Base-by-base conservation (phyloP, 208 protist species). In the Leishmania tarentolae region DNA sequence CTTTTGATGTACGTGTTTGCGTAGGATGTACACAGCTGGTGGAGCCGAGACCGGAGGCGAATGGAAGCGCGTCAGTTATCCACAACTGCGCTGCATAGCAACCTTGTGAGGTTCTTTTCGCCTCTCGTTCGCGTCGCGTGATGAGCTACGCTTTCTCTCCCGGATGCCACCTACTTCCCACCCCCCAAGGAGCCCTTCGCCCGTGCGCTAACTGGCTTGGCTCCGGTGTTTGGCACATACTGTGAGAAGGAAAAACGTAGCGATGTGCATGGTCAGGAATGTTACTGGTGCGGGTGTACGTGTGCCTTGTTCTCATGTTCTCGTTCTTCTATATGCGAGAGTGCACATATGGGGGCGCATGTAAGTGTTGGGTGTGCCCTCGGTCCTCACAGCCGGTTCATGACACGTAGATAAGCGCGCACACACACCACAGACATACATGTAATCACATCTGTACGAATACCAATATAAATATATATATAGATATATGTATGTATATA, bases 281-380 rank as follows among this genome's bases (percentile, higher is more conserved):
- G 61, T 40, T 40, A 11, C 28, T 68, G 63, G n/a, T 31, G 28
- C 31, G 4, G 61, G 31, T 40, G 31, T 40, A 31, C 31, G n/a
- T 66, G 59, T 37, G n/a, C 28, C 37, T 40, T 57, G 31, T 78
- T 79, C 53, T 80, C 21, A 31, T 28, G 31, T 35, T 77, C 8
- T 65, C 28, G 5, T 66, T 65, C 35, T 28, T 37, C 59, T 52
- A n/a, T 21, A 31, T 1, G 21, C 8, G 69, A 5, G 42, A 19
- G 24, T 21, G 68, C 44, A 24, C 44, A 50, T 73, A 28, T 13
- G 31, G 31, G 61, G 13, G 5, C 61, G 0, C 61, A 68, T 7
- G 28, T 15, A 73, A 52, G 69, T 73, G 19, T 73, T 9, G 3
- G 28, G 44, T 8, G 15, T 28, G 37, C n/a, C 28, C 19, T 52